These are phyloP conservation scores for Pichia phayaonensis DNA, from an alignment of 805 yeast genomes.

Conservation along the genomic window DNA sequence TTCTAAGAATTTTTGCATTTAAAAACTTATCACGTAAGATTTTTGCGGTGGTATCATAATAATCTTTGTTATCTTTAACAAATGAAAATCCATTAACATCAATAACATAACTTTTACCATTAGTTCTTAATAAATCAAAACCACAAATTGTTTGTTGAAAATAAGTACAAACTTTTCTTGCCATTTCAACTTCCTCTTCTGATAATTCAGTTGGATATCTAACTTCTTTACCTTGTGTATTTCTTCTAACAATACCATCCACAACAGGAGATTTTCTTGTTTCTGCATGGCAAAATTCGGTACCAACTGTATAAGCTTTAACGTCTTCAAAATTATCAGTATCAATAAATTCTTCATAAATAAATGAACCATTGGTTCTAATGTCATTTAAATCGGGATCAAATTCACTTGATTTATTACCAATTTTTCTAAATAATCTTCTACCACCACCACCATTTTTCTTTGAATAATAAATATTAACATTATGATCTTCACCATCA, in stretches of 20 bases:
- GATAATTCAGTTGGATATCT: slow-evolving; percentile 79
- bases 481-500: slow-evolving; percentile 97
- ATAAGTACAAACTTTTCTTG: slow-evolving; percentile 60
- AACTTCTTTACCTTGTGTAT: slow-evolving; percentile 95
- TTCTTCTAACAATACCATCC: slow-evolving; percentile 96
- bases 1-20: slow-evolving; percentile 47
- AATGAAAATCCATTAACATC: slow-evolving; percentile 98
- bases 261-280: slow-evolving; percentile 98
- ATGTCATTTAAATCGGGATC: slow-evolving; percentile 72
- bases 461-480: slow-evolving; percentile 81
- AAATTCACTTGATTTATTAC: slow-evolving; percentile 93
- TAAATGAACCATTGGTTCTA: slow-evolving; percentile 83
- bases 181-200: slow-evolving; percentile 72
- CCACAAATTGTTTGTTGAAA: slow-evolving; percentile 97
- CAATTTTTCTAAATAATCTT: slow-evolving; percentile 87
- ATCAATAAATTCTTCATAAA: slow-evolving; percentile 94
- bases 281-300: slow-evolving; percentile 89
- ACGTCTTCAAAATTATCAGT: slow-evolving; percentile 98
- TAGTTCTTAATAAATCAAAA: slow-evolving; percentile 84
- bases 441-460: slow-evolving; percentile 98
- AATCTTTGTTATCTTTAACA: slow-evolving; percentile 83
- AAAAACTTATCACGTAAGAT: slow-evolving; percentile 70
- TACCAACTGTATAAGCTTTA: slow-evolving; percentile 95
- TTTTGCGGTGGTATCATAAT: slow-evolving; percentile 76
- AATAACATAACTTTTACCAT: slow-evolving; percentile 84